Conservation (phyloP, 306 rosid genomes). For the Casuarina equisetifolia region DNA sequence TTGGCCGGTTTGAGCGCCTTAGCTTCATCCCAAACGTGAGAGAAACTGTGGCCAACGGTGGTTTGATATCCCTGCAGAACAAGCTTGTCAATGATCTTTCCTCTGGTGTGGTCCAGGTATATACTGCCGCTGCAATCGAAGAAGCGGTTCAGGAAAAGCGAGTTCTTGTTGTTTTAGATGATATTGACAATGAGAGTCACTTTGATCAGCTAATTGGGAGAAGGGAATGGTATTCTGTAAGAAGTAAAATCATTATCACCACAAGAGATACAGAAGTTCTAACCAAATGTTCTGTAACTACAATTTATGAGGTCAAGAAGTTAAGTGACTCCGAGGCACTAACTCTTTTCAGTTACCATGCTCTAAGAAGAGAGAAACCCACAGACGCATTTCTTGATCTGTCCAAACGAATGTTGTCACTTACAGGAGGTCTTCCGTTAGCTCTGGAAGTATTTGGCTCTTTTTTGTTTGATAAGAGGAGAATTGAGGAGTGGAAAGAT, state of each 20-base stretch:
- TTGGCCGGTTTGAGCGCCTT: constrained; percentile 32
- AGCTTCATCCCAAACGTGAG: constrained; percentile 54
- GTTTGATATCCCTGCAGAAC: constrained; percentile 43
- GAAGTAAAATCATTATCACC: constrained; percentile 58
- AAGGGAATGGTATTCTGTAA: constrained; percentile 48
- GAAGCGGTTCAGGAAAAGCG: constrained; percentile 23
- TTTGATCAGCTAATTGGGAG: constrained; percentile 36
- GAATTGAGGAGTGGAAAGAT: constrained; percentile 38
- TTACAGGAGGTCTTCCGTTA: constrained; percentile 54
- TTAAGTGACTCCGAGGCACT: constrained; percentile 34
- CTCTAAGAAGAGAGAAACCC: constrained; percentile 47
- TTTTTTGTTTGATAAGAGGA: constrained; percentile 39
- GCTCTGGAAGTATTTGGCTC: constrained; percentile 66
- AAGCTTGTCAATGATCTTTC: constrained; percentile 32
- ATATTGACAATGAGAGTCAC: constrained; percentile 48
- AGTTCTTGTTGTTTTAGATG: constrained; percentile 60
- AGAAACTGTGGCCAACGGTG: constrained; percentile 39
- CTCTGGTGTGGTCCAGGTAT: not conserved
- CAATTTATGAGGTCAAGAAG: constrained; percentile 45
- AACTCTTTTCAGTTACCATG: constrained; percentile 57
- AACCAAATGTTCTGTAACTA: constrained; percentile 6
- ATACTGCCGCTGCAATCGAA: constrained; percentile 25
- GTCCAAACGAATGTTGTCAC: constrained; percentile 40
- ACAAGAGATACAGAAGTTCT: constrained; percentile 47
- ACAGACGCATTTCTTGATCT: constrained; percentile 13